These are phyloP conservation scores for Austroboletus novae-zelandiae DNA, from an alignment of 1,284 basidiomycete species.

Conservation along the genomic window DNA sequence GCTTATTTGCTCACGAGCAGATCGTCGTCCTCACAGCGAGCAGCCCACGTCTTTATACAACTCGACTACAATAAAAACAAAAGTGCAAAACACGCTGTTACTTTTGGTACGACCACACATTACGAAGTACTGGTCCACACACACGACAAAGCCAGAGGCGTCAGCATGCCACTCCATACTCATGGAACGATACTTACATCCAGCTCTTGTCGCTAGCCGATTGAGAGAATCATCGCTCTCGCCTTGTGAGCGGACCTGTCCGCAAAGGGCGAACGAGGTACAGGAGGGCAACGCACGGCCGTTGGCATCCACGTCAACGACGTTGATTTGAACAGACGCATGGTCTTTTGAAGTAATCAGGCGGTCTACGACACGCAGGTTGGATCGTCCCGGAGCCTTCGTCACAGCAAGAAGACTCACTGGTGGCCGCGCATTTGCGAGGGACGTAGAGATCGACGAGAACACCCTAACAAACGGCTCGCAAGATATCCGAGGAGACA, in stretches of 20 bases:
- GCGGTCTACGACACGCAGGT: conserved; percentile 58
- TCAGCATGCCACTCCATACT: conserved; percentile 2
- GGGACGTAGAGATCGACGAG: conserved; percentile 99
- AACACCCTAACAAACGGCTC: conserved; percentile 64
- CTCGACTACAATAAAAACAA: conserved; percentile 17
- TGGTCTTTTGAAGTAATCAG: conserved; percentile 99
- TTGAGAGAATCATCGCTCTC: conserved; percentile 98
- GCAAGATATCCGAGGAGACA: conserved; percentile 1
- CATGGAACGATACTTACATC: conserved; percentile 64
- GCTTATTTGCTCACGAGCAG: background rate
- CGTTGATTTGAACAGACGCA: conserved; percentile 95
- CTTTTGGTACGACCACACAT: conserved; percentile 78
- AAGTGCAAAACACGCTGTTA: conserved; percentile 35
- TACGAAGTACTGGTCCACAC: conserved; percentile 57
- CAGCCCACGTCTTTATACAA: conserved; percentile 7
- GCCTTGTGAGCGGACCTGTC: conserved; percentile 90
- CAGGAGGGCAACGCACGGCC: conserved; percentile 87
- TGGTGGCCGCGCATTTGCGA: conserved; percentile 97
- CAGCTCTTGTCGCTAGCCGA: conserved; percentile 93
- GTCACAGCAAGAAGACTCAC: conserved; percentile 48
- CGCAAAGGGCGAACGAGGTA: conserved; percentile 93
- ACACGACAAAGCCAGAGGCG: conserved; percentile 5
- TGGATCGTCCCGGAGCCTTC: conserved; percentile 2
- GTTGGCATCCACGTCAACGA: conserved; percentile 93
- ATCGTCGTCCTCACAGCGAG: background rate